These are phyloP conservation scores for Begonia loranthoides DNA, from an alignment of 306 rosid species.

Conservation along the genomic window DNA sequence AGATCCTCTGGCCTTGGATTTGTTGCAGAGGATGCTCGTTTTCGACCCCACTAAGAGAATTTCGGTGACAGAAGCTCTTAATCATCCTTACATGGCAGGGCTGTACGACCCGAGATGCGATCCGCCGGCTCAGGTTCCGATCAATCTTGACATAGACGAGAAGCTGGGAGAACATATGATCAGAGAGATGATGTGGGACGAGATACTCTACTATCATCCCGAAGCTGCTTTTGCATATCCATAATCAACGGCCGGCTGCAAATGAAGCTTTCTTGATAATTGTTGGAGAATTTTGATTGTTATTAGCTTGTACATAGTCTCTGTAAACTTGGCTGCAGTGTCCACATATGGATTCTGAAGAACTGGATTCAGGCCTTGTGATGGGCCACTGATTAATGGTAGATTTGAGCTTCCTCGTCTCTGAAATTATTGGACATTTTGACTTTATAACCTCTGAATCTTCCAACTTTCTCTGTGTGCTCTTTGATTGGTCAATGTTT, in stretches of 20 bases:
- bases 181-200: conserved; percentile 77
- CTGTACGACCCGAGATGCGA: conserved; percentile 43
- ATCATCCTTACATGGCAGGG: conserved; percentile 60
- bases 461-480: too few species aligned
- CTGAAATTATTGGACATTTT: too few species aligned
- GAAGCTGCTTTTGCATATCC: conserved; percentile 27
- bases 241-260: too few species aligned
- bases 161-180: conserved; percentile 35
- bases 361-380: background rate
- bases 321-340: too few species aligned
- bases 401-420: background rate
- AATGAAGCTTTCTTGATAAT: background rate
- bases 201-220: conserved; percentile 64
- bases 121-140: conserved; percentile 46
- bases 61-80: conserved; percentile 55
- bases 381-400: background rate
- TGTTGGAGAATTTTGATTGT: background rate
- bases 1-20: conserved; percentile 65
- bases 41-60: conserved; percentile 75
- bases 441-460: too few species aligned
- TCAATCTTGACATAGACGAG: conserved; percentile 59
- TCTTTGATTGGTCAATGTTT: too few species aligned
- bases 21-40: conserved; percentile 59
- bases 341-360: too few species aligned
- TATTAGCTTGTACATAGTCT: background rate